Base-by-base conservation (phyloP, 148 eudicot species). In the Vaccinium darrowii region DNA sequence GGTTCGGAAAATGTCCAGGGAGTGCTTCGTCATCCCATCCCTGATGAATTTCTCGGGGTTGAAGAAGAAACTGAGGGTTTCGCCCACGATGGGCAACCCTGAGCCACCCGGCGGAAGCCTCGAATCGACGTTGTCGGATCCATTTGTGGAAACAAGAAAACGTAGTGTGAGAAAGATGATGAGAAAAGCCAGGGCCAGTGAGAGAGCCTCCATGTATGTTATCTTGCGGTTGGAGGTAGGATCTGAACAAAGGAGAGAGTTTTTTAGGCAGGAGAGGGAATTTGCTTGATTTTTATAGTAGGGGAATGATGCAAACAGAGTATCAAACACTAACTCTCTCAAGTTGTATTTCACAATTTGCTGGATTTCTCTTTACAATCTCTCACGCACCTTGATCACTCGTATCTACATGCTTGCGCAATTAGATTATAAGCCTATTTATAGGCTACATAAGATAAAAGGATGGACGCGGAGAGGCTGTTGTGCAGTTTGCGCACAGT, bases 21-120 rank as follows among this genome's bases (percentile, higher is more conserved):
- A 76, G 79, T 76, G 25, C 33, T 76, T 76, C 33, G 21, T 76
- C 79, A 76, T 76, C 56, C 79, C n/a, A 5, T 49, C 33, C 30
- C 25, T 5, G 56, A 50, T 51, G 79, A 76, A 76, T 10, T 76
- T 76, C 52, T 76, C 33, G 0, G 57, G 79, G 56, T 76, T 76
- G 54, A 21, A 23, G 56, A 76, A 51, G 56, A 76, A 76, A 23
- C 50, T 0, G 3, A 76, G 52, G 21, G 81, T 72, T 23, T 76
- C 79, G 33, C 79, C 79, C 7, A 76, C 5, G 2, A 49, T 0
- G 7, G 79, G 57, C 27, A 11, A 76, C n/a, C 79, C 57, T 10
- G 25, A 3, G 43, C 76, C 47, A 1, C 76, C 76, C 76, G 85
- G 85, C 0, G 81, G 85, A 7, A 84, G 85, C 30, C 30, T 65